These are phyloP conservation scores for Aspergillus intermedius DNA, from an alignment of 2,329 filamentous ascomycete species.

Conservation along the genomic window DNA sequence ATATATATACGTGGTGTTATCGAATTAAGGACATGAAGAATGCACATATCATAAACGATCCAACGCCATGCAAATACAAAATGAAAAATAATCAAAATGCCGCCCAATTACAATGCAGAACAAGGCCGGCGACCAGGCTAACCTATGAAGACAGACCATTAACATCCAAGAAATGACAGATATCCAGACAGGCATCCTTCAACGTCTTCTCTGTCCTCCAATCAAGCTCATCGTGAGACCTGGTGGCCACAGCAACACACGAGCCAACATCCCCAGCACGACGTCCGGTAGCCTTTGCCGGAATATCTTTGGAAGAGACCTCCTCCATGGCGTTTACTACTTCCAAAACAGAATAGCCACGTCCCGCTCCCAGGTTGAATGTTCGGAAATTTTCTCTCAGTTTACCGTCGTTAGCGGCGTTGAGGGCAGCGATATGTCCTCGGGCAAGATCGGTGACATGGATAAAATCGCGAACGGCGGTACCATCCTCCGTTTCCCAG, in stretches of 20 bases:
- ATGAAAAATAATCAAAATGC: not conserved
- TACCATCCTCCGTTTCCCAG: conserved; percentile 60
- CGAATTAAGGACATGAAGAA: too few species aligned
- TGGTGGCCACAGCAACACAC: conserved; percentile 31
- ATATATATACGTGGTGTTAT: too few species aligned
- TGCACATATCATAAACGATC: not conserved
- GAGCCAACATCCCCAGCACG: conserved; percentile 35
- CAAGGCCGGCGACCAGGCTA: not conserved
- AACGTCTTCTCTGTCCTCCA: conserved; percentile 35
- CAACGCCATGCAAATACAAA: conserved; percentile 11
- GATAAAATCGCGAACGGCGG: conserved; percentile 61
- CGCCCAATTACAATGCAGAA: too few species aligned
- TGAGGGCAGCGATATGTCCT: conserved; percentile 56
- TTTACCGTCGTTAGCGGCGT: conserved; percentile 27
- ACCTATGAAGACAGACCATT: conserved; percentile 22
- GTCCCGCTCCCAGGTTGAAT: conserved; percentile 36
- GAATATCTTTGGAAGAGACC: conserved; percentile 29
- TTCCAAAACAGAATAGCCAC: conserved; percentile 33
- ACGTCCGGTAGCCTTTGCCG: conserved; percentile 25
- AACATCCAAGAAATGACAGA: conserved; percentile 32
- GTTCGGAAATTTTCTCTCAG: conserved; percentile 36
- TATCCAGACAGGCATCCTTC: conserved; percentile 31
- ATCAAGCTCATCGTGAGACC: conserved; percentile 49
- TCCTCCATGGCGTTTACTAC: conserved; percentile 34
- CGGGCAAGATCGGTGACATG: conserved; percentile 60